phyloP scores from a whole-genome alignment of 2,329 filamentous ascomycete species.

The Paecilomyces sp. region DNA sequence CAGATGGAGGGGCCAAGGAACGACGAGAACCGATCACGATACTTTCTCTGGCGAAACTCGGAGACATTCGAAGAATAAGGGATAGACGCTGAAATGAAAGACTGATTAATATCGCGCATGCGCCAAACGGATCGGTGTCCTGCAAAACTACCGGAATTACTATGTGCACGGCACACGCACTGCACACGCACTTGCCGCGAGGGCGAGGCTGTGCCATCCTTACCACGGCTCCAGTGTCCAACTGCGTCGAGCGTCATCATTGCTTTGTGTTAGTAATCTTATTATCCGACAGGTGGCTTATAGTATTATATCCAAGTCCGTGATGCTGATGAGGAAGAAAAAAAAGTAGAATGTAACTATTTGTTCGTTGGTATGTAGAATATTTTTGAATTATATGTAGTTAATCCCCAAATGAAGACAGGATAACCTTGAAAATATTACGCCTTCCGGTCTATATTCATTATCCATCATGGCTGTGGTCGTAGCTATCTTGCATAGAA shows the following conservation, averaged over 20 bases:
- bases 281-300: background rate
- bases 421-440: background rate
- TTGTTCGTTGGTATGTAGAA: background rate
- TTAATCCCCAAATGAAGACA: background rate
- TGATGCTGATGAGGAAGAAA: background rate
- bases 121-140: background rate
- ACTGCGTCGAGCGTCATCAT: background rate
- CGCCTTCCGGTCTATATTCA: background rate
- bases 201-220: background rate
- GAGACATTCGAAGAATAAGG: background rate
- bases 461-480: background rate
- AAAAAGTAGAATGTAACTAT: background rate
- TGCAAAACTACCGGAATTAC: background rate
- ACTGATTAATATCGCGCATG: background rate
- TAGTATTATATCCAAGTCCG: too few species aligned
- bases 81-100: background rate
- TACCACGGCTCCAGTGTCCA: background rate
- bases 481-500: background rate
- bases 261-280: background rate
- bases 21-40: background rate
- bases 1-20: background rate
- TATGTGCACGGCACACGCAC: background rate
- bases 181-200: background rate
- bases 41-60: background rate
- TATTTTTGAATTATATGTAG: background rate